phyloP scores from a whole-genome alignment of 768 basidiomycete genomes.

The Lactarius sanguifluus region DNA sequence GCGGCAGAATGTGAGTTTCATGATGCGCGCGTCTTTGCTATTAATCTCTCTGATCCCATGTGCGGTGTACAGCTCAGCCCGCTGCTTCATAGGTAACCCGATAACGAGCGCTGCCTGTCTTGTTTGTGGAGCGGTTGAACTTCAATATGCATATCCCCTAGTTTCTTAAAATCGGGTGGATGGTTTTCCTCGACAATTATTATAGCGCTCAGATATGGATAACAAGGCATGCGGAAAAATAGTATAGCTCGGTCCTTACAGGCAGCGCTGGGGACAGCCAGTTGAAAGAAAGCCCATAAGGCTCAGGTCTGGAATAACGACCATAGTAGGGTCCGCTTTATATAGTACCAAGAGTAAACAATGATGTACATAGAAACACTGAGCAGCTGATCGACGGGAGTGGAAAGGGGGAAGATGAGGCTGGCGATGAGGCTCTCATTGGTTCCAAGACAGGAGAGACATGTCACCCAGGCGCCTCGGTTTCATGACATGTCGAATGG shows the following conservation, averaged over 20 bases:
- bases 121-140: background rate
- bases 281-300: background rate
- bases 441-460: slow-evolving; percentile 84
- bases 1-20: slow-evolving; percentile 27
- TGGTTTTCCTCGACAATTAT: background rate
- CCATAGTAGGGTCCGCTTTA: slow-evolving; percentile 6
- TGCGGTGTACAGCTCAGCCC: slow-evolving; percentile 22
- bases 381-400: background rate
- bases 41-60: background rate
- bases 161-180: background rate
- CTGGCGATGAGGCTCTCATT: slow-evolving; percentile 38
- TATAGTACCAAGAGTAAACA: slow-evolving; percentile 6
- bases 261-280: background rate
- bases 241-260: background rate
- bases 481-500: slow-evolving; percentile 88
- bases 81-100: slow-evolving; percentile 16
- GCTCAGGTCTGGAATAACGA: background rate
- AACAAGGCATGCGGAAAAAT: background rate
- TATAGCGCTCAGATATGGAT: background rate
- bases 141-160: background rate
- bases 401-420: background rate
- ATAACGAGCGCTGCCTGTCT: background rate
- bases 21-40: background rate
- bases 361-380: slow-evolving; percentile 15
- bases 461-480: slow-evolving; percentile 90